Base-by-base conservation (phyloP, 306 rosid genomes). In the Rosa multiflora region DNA sequence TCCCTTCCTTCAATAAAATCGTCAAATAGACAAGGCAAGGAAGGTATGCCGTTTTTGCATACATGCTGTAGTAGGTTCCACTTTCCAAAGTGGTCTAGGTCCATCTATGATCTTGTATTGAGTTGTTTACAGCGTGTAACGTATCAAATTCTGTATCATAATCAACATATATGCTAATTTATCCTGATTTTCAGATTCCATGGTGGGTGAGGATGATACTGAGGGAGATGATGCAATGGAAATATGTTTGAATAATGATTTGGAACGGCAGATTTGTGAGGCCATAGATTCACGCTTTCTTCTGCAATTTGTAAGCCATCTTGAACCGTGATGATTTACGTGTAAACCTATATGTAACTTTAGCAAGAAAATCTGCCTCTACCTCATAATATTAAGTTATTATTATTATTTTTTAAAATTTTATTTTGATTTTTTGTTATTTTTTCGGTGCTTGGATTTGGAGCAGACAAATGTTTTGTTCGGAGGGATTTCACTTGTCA, bases 221-320 rank as follows among this genome's bases (percentile, higher is more conserved):
- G 88, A 72, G 8, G 86, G 82, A 74, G 97, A 90, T 82, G 93
- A 92, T 74, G 86, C 68, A 49, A 82, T 73, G 86, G 92, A 90
- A 78, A 59, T 89, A 44, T 84, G 78, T 62, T 80, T 92, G 87
- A 83, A 91, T 86, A 84, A 76, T 72, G 88, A 89, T 82, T 88
- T 94, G 87, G 90, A 90, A 52, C 86, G 84, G 78, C 97, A 94
- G 86, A 94, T 94, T 61, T 82, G 92, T 84, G 86, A 86, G 82
- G 88, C 97, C 66, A 86, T 94, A 76, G 93, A 92, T 87, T 80
- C 89, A 6, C 90, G 89, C 58, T 94, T 94, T 89, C 98, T 94
- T 78, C 82, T 92, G 82, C 98, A 90, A 86, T 78, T 94, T 86
- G 98, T 94, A 90, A 78, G 76, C 66, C 77, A 75, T 84, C 37